Evolutionary conservation across 331 rosid genomes (phyloP).

Genomic region (Erythrophleum ivorense): DNA sequence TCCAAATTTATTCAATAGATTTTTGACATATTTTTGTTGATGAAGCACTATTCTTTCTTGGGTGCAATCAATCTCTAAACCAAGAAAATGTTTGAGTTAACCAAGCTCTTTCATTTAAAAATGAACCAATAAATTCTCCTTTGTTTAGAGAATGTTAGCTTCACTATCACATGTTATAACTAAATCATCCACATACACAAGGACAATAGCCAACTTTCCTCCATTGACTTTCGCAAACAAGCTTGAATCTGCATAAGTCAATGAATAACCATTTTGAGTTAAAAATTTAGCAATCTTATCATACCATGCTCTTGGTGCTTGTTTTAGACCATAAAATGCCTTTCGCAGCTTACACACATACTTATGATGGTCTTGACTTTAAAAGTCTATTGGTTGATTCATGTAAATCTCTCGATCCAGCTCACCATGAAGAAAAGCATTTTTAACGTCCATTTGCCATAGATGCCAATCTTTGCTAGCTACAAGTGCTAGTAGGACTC

Average conservation of each 20-base stretch:
- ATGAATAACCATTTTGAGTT: no score
- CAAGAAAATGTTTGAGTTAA: not conserved
- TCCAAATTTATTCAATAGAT: slow-evolving; percentile 9
- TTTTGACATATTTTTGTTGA: slow-evolving; percentile 2
- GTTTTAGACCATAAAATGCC: not conserved
- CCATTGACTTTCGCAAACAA: not conserved
- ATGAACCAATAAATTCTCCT: not conserved
- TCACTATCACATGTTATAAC: not conserved
- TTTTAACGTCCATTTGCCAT: not conserved
- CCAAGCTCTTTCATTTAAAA: slow-evolving; percentile 24
- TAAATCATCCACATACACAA: not conserved
- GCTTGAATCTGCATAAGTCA: not conserved
- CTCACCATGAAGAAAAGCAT: no score
- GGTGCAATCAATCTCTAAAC: not conserved
- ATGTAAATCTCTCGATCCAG: no score
- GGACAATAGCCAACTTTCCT: not conserved
- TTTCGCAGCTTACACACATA: not conserved
- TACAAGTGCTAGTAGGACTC: not conserved
- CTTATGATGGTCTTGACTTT: no score
- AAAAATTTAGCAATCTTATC: no score
- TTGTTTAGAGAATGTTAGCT: not conserved
- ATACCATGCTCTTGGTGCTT: not conserved
- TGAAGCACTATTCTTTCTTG: not conserved
- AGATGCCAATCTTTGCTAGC: not conserved
- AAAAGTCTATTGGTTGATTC: not conserved